These are phyloP conservation scores for Tubosaeta sp. DNA, from an alignment of 768 basidiomycete genomes.

Conservation along the genomic window DNA sequence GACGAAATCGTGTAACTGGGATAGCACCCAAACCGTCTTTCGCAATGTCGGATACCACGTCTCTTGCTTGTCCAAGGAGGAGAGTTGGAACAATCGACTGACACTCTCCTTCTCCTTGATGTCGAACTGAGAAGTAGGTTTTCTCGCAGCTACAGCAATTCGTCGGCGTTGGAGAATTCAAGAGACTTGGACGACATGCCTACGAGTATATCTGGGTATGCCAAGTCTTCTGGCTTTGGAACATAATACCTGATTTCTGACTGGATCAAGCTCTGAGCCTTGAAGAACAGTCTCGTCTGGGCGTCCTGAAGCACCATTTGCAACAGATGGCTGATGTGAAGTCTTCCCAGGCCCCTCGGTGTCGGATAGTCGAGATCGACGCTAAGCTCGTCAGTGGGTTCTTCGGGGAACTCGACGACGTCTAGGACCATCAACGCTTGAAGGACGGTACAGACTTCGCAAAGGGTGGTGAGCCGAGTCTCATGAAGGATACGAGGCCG, in stretches of 20 bases:
- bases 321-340: constrained; percentile 79
- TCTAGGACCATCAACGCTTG: constrained; percentile 96
- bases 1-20: constrained; percentile 86
- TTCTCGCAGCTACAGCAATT: constrained; percentile 39
- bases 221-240: constrained; percentile 73
- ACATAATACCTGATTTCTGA: constrained; percentile 82
- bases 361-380: constrained; percentile 37
- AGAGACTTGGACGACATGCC: constrained; percentile 39
- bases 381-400: constrained; percentile 30
- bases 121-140: constrained; percentile 40
- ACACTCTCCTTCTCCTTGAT: constrained; percentile 66
- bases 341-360: constrained; percentile 43
- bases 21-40: constrained; percentile 88
- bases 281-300: constrained; percentile 93
- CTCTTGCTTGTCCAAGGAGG: constrained; percentile 68
- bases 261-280: constrained; percentile 89
- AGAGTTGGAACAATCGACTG: constrained; percentile 64
- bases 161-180: constrained; percentile 4
- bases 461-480: constrained; percentile 78
- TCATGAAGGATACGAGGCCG: constrained; percentile 95
- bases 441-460: constrained; percentile 94
- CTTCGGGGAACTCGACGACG: constrained; percentile 40
- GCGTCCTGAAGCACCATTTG: constrained; percentile 94
- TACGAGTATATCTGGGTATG: constrained; percentile 80
- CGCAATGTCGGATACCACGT: constrained; percentile 91